Evolutionary conservation across 768 basidiomycete genomes (phyloP), one percentile per base, ranked within the genome.

Genomic region (Mycena haematopus): DNA sequence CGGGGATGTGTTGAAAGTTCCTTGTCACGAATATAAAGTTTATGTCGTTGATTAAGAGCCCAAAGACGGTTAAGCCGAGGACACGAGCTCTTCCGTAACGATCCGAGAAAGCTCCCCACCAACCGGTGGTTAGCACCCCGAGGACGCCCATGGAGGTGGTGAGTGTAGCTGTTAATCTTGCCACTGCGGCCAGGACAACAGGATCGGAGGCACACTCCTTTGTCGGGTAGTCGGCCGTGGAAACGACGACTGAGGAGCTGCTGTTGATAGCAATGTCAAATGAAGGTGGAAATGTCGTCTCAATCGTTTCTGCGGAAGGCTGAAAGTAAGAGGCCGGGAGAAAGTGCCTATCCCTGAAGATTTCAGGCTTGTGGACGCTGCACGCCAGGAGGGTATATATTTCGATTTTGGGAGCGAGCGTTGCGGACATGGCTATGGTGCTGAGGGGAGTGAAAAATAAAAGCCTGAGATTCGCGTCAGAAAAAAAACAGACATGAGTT

Each of bases 61-160:
- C 86, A 4, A 79, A 42, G 25, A 81, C 60, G 3, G 81, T 77
- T 22, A 84, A 63, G 21, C 80, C 72, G 68, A 90, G 69, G 58
- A 86, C 74, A 22, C 64, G 71, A 2, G 79, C 83, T 45, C 89
- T 80, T 9, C 89, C 89, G 55, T 75, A 72, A n/a, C 84, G 77
- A 71, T 91, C 89, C 4, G 86, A 86, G 22, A 84, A 72, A 56
- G 88, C 82, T 58, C 91, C 90, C 95, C 95, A 96, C 85, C 88
- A 95, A 2, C 85, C 92, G 14, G 89, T 88, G 3, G 93, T 94
- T 35, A 95, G 70, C 64, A 91, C 91, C 33, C 86, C 82, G 35
- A 96, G 77, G 53, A 93, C 73, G 10, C 95, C 95, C 77, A 85
- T 86, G 10, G 82, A 78, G 3, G 87, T 79, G 0, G 84, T 74